Evolutionary conservation across 2,329 filamentous ascomycete species (phyloP), one percentile per base, ranked within the genome.

Genomic region (Epicoccum nigrum): DNA sequence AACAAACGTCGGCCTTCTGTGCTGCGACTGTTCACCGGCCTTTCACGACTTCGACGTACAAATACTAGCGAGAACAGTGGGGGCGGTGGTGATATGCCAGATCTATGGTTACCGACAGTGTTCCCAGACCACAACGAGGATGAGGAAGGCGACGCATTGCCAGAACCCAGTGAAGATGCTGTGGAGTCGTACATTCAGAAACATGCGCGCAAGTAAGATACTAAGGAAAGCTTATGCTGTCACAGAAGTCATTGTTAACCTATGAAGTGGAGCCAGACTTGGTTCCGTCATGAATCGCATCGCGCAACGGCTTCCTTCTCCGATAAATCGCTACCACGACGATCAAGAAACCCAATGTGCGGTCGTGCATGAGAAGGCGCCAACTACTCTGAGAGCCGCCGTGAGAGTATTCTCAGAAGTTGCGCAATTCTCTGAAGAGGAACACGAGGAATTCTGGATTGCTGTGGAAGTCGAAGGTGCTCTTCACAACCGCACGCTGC

Each of bases 401-500:
- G 53, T 68, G 9, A 63, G 49, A 13, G 32, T 70, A 3, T 59
- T 65, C 4, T 55, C 67, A 1, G 58, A 69, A 21, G 42, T 47
- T 2, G 59, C 58, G 33, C 16, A 63, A 8, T 55, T 74, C 21
- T 48, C 54, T 2, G 23, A 60, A 5, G 39, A 60, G 1, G 54
- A 55, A 2, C 25, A 48, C 7, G 58, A 68, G 49, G 58, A 68
- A 2, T 51, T 73, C 19, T 65, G 62, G 54, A 55, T 70, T n/a
- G 62, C 67, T 11, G 53, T 74, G 4, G 69, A 73, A 35, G 49
- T 70, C 5, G 62, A 68, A 35, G 69, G 66, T 9, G 56, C 60
- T 9, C 45, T 67, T 4, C 59, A 70, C 49, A 63, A 67, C 27
- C 57, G 58, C 4, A 52, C 46, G 13, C 12, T 46, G 20, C 55